phyloP scores from a whole-genome alignment of 75 land plant genomes.

The Sequoiadendron giganteum region DNA sequence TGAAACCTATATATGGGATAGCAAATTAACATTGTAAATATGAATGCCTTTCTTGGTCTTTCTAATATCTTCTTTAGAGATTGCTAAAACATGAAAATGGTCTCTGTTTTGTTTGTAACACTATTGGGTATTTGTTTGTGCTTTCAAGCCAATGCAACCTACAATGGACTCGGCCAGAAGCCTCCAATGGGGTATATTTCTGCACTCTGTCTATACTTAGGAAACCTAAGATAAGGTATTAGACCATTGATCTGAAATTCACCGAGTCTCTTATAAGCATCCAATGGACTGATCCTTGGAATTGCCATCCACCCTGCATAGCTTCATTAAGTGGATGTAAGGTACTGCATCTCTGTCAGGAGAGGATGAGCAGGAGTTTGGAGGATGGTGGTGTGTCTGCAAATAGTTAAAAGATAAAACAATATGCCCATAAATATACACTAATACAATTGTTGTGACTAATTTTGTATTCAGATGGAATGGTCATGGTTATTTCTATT shows the following conservation, averaged over 20 bases:
- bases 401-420: background rate
- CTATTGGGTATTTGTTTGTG: background rate
- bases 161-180: slow-evolving; percentile 60
- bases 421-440: background rate
- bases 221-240: background rate
- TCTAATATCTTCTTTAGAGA: background rate
- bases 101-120: background rate
- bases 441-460: too few species aligned
- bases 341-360: too few species aligned
- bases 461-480: slow-evolving; percentile 67
- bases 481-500: slow-evolving; percentile 83
- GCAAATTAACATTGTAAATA: background rate
- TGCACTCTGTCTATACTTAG: background rate
- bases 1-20: background rate
- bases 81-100: background rate
- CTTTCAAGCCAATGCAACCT: slow-evolving; percentile 23
- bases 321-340: too few species aligned
- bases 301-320: background rate
- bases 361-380: too few species aligned
- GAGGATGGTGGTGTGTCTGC: background rate
- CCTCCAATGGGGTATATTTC: slow-evolving; percentile 78
- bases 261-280: too few species aligned
- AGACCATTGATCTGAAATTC: background rate
- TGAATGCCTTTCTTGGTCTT: background rate
- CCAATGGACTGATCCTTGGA: background rate